Evolutionary conservation across 2,329 filamentous ascomycete genomes (phyloP).

Genomic region (Exserohilum rostratum): DNA sequence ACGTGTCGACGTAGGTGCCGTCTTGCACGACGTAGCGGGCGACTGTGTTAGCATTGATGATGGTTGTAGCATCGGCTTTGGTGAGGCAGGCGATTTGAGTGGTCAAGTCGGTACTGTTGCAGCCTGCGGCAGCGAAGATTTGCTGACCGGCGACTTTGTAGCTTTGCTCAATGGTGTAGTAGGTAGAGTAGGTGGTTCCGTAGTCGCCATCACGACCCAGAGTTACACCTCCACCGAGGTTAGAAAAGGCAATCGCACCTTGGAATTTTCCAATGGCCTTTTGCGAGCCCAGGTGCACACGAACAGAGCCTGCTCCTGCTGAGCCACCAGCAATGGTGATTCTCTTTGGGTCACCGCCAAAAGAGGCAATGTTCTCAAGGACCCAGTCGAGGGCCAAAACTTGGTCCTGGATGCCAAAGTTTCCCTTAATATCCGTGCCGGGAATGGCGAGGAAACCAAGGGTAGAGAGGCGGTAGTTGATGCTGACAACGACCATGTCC

Average conservation of each 20-base stretch:
- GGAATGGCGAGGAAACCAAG: constrained; percentile 65
- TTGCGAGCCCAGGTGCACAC: constrained; percentile 60
- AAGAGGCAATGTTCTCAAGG: constrained; percentile 52
- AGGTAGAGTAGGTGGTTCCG: constrained; percentile 63
- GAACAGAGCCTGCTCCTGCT: constrained; percentile 62
- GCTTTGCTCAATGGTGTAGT: constrained; percentile 62
- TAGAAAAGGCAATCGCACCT: constrained; percentile 58
- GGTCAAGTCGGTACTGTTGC: constrained; percentile 53
- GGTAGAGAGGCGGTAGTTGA: constrained; percentile 66
- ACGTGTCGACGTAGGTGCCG: constrained; percentile 60
- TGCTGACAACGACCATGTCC: constrained; percentile 64
- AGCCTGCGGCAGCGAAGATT: constrained; percentile 60
- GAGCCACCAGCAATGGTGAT: constrained; percentile 57
- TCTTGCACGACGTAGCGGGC: constrained; percentile 65
- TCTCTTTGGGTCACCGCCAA: constrained; percentile 55
- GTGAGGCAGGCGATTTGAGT: constrained; percentile 62
- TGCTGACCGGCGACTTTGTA: constrained; percentile 57
- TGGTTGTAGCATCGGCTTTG: constrained; percentile 51
- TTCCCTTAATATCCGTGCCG: constrained; percentile 61
- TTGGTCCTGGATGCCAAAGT: constrained; percentile 61
- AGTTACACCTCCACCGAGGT: constrained; percentile 62
- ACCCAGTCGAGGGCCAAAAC: constrained; percentile 58
- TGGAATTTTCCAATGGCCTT: constrained; percentile 56
- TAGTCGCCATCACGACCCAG: constrained; percentile 63
- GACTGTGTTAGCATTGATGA: constrained; percentile 51